Conservation (phyloP, 352 stramenopile species). For the Pilasporangium apinafurcum region DNA sequence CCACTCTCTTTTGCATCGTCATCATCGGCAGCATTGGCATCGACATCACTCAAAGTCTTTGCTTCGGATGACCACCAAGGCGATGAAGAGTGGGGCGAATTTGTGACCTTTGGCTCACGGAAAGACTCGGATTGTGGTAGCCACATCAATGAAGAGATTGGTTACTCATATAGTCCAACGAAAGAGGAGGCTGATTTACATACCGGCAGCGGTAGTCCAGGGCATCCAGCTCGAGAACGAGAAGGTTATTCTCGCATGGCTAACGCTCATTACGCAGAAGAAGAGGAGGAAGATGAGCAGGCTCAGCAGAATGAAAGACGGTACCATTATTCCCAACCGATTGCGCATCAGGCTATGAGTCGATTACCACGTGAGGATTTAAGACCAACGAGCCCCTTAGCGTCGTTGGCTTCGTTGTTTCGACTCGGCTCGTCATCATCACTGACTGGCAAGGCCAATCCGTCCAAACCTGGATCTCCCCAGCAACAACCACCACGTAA, state of each 20-base stretch:
- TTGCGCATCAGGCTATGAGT: too few species aligned
- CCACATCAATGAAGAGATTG: background rate
- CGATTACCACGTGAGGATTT: too few species aligned
- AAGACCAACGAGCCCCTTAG: background rate
- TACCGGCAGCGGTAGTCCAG: background rate
- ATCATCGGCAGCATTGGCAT: slow-evolving; percentile 10
- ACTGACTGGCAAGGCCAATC: slow-evolving; percentile 2
- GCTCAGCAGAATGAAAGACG: too few species aligned
- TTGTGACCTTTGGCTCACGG: slow-evolving; percentile 24
- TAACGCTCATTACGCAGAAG: background rate
- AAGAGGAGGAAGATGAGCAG: background rate
- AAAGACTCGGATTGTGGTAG: slow-evolving; percentile 1
- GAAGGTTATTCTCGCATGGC: too few species aligned
- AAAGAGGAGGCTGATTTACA: background rate
- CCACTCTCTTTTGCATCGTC: slow-evolving; percentile 10
- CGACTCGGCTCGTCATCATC: slow-evolving; percentile 3
- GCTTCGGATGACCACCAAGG: slow-evolving; percentile 16
- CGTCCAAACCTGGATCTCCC: slow-evolving; percentile 3
- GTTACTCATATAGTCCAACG: too few species aligned
- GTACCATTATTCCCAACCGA: too few species aligned
- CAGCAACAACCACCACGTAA: slow-evolving; percentile 21
- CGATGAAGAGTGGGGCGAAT: slow-evolving; percentile 57
- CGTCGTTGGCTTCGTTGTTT: slow-evolving; percentile 1
- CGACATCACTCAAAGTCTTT: slow-evolving; percentile 32
- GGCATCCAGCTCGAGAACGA: background rate